Conservation (phyloP, 73 alveolate genomes). For the Stentor roeselii region DNA sequence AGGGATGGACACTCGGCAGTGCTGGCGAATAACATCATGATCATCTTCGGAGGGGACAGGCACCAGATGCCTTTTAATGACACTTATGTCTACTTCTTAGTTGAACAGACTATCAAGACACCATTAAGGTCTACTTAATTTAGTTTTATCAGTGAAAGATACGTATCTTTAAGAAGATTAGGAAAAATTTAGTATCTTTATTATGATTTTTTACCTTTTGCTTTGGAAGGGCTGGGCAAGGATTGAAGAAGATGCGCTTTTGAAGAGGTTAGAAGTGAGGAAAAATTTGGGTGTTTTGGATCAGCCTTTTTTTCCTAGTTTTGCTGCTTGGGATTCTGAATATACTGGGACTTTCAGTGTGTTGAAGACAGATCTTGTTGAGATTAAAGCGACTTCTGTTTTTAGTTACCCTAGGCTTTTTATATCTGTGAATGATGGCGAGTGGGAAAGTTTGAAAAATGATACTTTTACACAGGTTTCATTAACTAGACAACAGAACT, state of each 20-base stretch:
- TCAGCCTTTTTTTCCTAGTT: not conserved
- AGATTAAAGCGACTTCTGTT: not conserved
- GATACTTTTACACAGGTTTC: not conserved
- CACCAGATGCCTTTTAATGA: constrained; percentile 71
- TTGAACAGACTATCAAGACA: constrained; percentile 20
- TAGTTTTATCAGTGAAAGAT: not conserved
- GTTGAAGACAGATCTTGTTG: not conserved
- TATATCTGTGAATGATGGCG: not conserved
- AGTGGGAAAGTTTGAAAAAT: not conserved
- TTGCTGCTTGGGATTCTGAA: not conserved
- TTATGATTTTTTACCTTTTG: not conserved
- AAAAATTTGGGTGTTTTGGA: not conserved
- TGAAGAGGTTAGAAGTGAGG: not conserved
- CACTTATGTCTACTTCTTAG: constrained; percentile 30
- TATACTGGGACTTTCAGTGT: not conserved
- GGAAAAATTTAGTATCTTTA: not conserved
- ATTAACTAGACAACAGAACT: not conserved
- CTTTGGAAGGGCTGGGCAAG: not conserved
- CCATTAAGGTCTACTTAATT: not conserved
- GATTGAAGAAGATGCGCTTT: not conserved
- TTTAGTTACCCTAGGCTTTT: not conserved
- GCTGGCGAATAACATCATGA: constrained; percentile 78
- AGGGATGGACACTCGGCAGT: constrained; percentile 88
- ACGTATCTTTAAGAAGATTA: not conserved
- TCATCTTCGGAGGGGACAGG: constrained; percentile 80